Base-by-base conservation (phyloP, 2,329 filamentous ascomycete species). In the Talaromyces pinophilus region DNA sequence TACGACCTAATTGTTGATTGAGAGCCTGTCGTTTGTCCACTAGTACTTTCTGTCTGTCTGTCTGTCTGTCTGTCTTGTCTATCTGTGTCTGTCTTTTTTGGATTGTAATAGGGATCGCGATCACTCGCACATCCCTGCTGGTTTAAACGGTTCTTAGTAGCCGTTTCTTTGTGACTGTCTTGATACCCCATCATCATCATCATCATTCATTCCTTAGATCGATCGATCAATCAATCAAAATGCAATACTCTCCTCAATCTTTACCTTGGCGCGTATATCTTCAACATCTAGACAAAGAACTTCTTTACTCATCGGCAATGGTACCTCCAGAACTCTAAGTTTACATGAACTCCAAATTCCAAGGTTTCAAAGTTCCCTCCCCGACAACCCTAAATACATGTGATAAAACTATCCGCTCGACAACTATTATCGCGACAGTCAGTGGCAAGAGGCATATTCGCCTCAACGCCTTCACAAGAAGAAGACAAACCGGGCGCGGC, bases 181-280 rank as follows among this genome's bases (percentile, higher is more conserved):
- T 57, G 54, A 57, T 57, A 57, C 54, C 54, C 54, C 54, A 57
- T 57, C 33, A 33, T 55, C 52, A 55, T 54, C 28, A 54, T 55
- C 19, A 50, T 55, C 28, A 55, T 55, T 35, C 52, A 38, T 57
- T 57, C 54, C 17, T 57, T 57, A n/a, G 10, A 57, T 57, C 33
- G 11, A 57, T 38, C n/a, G 11, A 57, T 57, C 33, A 13, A 57
- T 38, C n/a, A 38, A 57, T 57, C 33, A 55, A 35, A 55, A 38
- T 55, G 30, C 52, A 55, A 35, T 46, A 42, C 25, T 55, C 28
- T 55, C 19, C 52, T 22, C 30, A 38, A 10, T 11, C 17, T 35
- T 22, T 22, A 17, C 4, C 30, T 35, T 11, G 48, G 48, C 52
- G n/a, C 10, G 22, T 55, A 19, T 54, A 19, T 15, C 5, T 33